Conservation (phyloP, 345 rosid genomes). For the Ceriops zippeliana region DNA sequence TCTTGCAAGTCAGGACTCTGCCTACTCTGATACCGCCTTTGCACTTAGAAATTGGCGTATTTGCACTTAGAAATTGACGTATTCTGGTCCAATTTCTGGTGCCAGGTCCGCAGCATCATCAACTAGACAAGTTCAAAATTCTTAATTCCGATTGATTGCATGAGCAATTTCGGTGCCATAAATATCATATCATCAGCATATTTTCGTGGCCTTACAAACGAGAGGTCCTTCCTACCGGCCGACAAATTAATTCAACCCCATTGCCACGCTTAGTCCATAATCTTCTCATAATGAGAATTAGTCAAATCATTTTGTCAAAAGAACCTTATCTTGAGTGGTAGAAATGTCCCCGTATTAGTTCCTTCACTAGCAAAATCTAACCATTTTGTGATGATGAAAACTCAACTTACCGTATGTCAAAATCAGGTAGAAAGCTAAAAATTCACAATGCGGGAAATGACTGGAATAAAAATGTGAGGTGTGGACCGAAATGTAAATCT, state of each 20-base stretch:
- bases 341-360: not conserved
- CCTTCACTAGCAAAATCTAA: conserved; percentile 1
- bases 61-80: conserved; percentile 6
- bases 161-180: not conserved
- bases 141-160: too few relatives aligned
- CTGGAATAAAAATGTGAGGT: too few relatives aligned
- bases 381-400: conserved; percentile 6
- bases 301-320: not conserved
- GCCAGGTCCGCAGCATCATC: not conserved
- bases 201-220: too few relatives aligned
- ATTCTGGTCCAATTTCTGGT: not conserved
- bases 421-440: too few relatives aligned
- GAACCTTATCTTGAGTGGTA: not conserved
- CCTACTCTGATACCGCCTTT: not conserved
- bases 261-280: too few relatives aligned
- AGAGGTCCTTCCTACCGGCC: not conserved
- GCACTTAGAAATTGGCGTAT: conserved; percentile 4
- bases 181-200: not conserved
- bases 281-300: too few relatives aligned
- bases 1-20: not conserved
- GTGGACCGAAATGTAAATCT: too few relatives aligned
- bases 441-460: too few relatives aligned
- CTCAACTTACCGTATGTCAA: conserved; percentile 4
- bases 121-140: too few relatives aligned
- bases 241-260: not conserved